These are phyloP conservation scores for Tilletia walkeri DNA, from an alignment of 1,284 basidiomycete genomes.

Conservation along the genomic window DNA sequence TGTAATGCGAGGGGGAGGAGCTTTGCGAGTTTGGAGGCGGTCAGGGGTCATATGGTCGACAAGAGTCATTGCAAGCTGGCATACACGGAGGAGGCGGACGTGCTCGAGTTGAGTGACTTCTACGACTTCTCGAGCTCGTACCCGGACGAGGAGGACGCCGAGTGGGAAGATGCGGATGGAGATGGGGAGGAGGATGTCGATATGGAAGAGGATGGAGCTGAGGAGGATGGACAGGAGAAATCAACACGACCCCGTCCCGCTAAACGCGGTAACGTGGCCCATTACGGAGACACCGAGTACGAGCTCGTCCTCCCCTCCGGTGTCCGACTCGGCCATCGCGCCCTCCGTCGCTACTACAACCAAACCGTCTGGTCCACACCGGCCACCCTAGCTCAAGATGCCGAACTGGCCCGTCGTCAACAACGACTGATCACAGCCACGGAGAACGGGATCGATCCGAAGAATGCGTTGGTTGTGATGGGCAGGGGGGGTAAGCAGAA, in stretches of 20 bases:
- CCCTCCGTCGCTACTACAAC: constrained; percentile 80
- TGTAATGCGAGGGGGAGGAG: constrained; percentile 61
- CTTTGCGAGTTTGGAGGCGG: constrained; percentile 43
- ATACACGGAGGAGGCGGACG: constrained; percentile 77
- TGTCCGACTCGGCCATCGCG: constrained; percentile 84
- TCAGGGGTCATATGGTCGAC: constrained; percentile 54
- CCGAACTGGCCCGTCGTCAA: constrained; percentile 34
- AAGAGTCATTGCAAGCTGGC: constrained; percentile 84
- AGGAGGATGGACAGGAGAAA: not conserved
- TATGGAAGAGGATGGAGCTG: constrained; percentile 58
- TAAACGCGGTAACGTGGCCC: constrained; percentile 40
- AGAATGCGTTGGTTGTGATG: constrained; percentile 24
- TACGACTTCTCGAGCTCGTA: constrained; percentile 88
- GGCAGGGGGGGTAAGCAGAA: constrained; percentile 36
- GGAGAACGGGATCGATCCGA: constrained; percentile 22
- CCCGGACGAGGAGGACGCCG: constrained; percentile 58
- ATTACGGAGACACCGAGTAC: constrained; percentile 61
- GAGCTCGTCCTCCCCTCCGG: constrained; percentile 96
- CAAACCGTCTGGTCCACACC: constrained; percentile 60
- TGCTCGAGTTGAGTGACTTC: constrained; percentile 84
- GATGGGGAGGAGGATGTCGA: constrained; percentile 64
- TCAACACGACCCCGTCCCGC: constrained; percentile 43
- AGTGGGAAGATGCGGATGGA: constrained; percentile 45
- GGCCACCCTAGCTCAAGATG: constrained; percentile 20
- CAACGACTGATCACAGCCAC: constrained; percentile 27